These are phyloP conservation scores for Mimosa pudica DNA, from an alignment of 306 rosid species.

Conservation along the genomic window DNA sequence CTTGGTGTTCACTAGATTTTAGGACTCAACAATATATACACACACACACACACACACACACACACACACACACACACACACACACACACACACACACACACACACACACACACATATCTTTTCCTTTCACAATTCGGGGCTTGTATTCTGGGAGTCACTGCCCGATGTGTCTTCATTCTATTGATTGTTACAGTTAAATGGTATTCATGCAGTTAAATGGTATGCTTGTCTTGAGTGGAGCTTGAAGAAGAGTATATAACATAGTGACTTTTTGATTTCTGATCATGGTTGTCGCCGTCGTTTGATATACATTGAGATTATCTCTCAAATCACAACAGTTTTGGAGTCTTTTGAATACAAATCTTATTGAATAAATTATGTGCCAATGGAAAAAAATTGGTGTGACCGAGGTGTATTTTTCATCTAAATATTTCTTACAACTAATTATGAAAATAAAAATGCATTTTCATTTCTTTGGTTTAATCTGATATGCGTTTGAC, in stretches of 20 bases:
- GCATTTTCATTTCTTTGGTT: background rate
- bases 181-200: too few species aligned
- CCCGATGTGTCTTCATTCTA: too few species aligned
- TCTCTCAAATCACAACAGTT: background rate
- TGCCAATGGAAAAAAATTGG: slow-evolving; percentile 4
- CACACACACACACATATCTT: too few species aligned
- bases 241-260: background rate
- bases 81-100: too few species aligned
- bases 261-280: background rate
- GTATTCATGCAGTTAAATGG: background rate
- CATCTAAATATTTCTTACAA: background rate
- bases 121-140: too few species aligned
- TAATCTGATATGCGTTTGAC: background rate
- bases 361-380: background rate
- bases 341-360: background rate
- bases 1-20: background rate
- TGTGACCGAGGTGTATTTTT: background rate
- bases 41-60: too few species aligned
- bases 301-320: background rate
- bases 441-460: background rate
- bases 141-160: too few species aligned
- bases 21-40: background rate
- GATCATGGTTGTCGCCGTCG: background rate
- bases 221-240: slow-evolving; percentile 2
- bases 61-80: too few species aligned